Evolutionary conservation across 768 basidiomycete genomes (phyloP).

Genomic region (Trametes coccinea): DNA sequence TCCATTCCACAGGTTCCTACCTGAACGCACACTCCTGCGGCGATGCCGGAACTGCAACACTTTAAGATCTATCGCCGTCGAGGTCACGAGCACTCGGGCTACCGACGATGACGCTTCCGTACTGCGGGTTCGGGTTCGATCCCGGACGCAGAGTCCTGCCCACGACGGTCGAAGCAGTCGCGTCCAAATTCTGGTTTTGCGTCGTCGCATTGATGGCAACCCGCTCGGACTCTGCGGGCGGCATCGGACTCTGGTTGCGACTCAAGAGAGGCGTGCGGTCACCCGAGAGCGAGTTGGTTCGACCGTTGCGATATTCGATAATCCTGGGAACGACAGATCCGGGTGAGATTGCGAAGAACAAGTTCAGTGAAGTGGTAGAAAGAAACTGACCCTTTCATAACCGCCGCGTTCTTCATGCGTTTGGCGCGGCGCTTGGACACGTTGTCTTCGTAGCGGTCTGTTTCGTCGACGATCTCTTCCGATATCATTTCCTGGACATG

Average conservation of each 20-base stretch:
- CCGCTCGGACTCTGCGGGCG: constrained; percentile 7
- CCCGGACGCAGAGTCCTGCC: not conserved
- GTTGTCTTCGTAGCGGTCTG: constrained; percentile 88
- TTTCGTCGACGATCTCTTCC: constrained; percentile 96
- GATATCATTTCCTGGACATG: constrained; percentile 82
- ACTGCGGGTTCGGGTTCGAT: constrained; percentile 15
- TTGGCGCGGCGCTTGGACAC: constrained; percentile 73
- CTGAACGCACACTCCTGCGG: not conserved
- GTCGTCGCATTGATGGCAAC: not conserved
- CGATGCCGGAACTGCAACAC: no score
- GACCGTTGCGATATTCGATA: constrained; percentile 27
- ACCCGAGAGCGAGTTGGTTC: constrained; percentile 21
- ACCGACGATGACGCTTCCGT: constrained; percentile 9
- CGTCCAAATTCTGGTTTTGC: not conserved
- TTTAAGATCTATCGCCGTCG: no score
- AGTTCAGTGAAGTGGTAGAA: no score
- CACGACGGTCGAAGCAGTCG: not conserved
- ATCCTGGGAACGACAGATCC: no score
- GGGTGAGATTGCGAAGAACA: not conserved
- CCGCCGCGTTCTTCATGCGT: constrained; percentile 66
- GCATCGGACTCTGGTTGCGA: constrained; percentile 5
- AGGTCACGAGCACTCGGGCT: not conserved
- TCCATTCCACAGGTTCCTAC: not conserved
- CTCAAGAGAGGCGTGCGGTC: constrained; percentile 29
- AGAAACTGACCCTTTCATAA: constrained; percentile 81